Conservation (phyloP, 345 rosid species). For the Salix arbutifolia region DNA sequence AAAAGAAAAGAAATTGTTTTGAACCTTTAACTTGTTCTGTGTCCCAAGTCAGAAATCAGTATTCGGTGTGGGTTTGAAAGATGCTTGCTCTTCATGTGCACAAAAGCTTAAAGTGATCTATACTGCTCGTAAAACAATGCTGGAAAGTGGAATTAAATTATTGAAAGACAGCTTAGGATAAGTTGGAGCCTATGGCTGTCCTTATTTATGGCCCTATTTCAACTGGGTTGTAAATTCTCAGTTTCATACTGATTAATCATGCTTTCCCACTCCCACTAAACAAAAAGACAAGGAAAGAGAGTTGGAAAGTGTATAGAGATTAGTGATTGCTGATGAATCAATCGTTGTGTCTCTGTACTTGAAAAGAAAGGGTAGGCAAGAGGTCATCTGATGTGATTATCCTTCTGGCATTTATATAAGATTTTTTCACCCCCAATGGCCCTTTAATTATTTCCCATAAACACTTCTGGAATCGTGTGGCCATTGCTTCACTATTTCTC, state of each 20-base stretch:
- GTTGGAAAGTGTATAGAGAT: neutral
- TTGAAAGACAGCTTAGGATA: neutral
- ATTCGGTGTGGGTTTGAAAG: neutral
- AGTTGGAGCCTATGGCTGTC: constrained; percentile 12
- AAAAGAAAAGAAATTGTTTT: neutral
- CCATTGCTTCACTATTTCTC: neutral
- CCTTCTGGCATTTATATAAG: neutral
- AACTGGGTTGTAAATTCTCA: neutral
- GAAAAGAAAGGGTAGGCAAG: neutral
- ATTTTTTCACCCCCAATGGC: neutral
- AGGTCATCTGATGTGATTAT: neutral
- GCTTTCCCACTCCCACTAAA: neutral
- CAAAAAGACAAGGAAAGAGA: neutral
- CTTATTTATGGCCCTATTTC: neutral
- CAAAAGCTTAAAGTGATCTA: constrained; percentile 7
- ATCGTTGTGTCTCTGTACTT: neutral
- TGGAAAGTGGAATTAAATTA: constrained; percentile 23
- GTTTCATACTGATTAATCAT: neutral
- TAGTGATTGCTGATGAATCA: neutral
- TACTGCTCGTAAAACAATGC: constrained; percentile 7
- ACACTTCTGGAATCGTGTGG: neutral
- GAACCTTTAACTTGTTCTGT: neutral
- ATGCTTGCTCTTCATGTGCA: constrained; percentile 13
- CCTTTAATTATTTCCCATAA: neutral
- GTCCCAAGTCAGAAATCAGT: neutral